Evolutionary conservation across 2,329 filamentous ascomycete genomes (phyloP), one percentile per base, ranked within the genome.

Genomic region (Ophiocordyceps robertsii): DNA sequence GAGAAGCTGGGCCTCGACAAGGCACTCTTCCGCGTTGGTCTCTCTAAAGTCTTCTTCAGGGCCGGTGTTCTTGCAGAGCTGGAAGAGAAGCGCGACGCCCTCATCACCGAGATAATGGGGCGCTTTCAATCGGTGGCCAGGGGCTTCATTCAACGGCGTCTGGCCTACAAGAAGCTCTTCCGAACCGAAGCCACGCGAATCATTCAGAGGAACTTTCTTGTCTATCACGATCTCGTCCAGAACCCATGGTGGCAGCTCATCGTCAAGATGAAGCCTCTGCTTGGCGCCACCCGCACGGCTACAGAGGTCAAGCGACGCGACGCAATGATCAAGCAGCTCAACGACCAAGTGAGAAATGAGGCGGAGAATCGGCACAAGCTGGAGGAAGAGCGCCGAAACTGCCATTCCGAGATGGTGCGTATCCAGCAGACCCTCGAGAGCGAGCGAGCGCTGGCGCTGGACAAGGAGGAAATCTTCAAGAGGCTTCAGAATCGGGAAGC

Each of bases 401-500:
- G 86, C 2, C 84, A 96, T 51, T 71, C 81, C 13, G 92, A 98
- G 55, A 82, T 95, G 54, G 77, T 89, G 51, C 80, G 84, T 29
- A 85, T 96, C 38, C 89, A 95, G 58, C 87, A 96, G 53, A 94
- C 86, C 0, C 72, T 99, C 2, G 93, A 98, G 60, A 95, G 89
- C 50, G 93, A 98, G 62, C 80, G 92, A 40, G 86, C 90, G n/a
- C 71, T 98, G 36, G 92, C 92, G 1, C 68, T 98, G 6, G 92
- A 99, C 63, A 98, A 98, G 59, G 93, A 99, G 58, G 92, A 98
- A 55, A 98, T 99, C 46, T 98, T 96, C 70, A 93, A 90, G 58
- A 79, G 93, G n/a, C 70, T 98, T 19, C 92, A 95, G 57, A 68
- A 82, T 42, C 83, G 92, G n/a, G 92, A 98, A 62, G 74, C 80